Base-by-base conservation (phyloP, 1,284 basidiomycete species). In the Trametes pubescens region DNA sequence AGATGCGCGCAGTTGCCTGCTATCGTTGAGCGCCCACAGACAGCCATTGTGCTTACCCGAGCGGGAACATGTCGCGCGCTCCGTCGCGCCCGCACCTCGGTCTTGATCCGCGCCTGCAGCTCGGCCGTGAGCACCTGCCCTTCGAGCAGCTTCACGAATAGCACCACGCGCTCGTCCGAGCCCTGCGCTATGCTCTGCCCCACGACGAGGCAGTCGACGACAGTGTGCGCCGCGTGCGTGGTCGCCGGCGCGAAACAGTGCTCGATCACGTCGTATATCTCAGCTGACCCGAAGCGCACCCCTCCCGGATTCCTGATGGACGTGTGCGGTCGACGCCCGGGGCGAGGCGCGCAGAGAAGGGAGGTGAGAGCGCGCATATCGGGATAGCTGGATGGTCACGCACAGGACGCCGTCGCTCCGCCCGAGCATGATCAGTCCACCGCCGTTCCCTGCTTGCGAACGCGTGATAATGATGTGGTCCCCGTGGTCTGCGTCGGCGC, bases 251-350 rank as follows among this genome's bases (percentile, higher is more conserved):
- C 79, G 74, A 90, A 89, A 71, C 82, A 85, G 65, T 82, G 74
- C 69, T 93, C 92, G 46, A 96, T 82, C 51, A 94, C 89, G 71
- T 92, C 90, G 78, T 96, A 96, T 58, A 96, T 86, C 77, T 96
- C 94, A 34, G 90, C 86, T 37, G 91, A 90, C 22, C 94, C 94
- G 73, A 95, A 96, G 22, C 94, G 86, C 65, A 96, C 87, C 2
- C 94, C 94, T 58, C 91, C 90, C 4, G 94, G 93, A 75, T 95
- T 93, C 69, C 88, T 90, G 72, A 34, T 38, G 44, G 35, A 47
- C 49, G 43, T 10, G 58, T n/a, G 8, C 29, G 29, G 48, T 44
- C 51, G 35, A 57, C 51, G 62, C 65, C 71, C 46, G 54, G 53
- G 26, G 51, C 46, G 64, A 69, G 75, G 67, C 70, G 66, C 61